phyloP scores from a whole-genome alignment of 352 stramenopile species.

The Globisporangium rhizosaccharum region DNA sequence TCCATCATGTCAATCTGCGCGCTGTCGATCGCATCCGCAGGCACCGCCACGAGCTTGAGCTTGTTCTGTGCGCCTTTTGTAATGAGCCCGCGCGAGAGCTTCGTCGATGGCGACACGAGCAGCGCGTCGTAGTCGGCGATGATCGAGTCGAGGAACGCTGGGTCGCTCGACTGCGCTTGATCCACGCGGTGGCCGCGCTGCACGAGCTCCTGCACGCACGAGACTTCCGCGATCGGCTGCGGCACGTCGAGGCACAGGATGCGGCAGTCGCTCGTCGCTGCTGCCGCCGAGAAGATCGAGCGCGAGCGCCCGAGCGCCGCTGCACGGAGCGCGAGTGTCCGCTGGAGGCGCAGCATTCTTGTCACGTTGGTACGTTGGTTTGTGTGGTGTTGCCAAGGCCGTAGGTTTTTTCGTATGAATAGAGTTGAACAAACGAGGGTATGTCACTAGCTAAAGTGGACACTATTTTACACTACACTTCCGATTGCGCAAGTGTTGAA shows the following conservation, averaged over 20 bases:
- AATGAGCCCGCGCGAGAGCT: conserved; percentile 39
- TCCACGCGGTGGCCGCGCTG: conserved; percentile 65
- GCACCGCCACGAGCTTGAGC: conserved; percentile 51
- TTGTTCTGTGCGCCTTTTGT: conserved; percentile 31
- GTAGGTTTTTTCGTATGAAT: too few relatives aligned
- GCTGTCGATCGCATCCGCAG: conserved; percentile 51
- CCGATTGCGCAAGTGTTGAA: too few relatives aligned
- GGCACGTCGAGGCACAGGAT: conserved; percentile 66
- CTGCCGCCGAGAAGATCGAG: conserved; percentile 8
- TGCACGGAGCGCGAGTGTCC: conserved; percentile 1
- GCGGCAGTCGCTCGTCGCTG: conserved; percentile 18
- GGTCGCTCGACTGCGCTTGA: conserved; percentile 28
- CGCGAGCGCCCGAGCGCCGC: neutral
- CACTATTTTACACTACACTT: too few relatives aligned
- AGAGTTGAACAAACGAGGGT: too few relatives aligned
- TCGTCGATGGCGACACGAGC: conserved; percentile 43
- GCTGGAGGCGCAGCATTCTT: conserved; percentile 7
- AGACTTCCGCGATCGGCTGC: conserved; percentile 34
- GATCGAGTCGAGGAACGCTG: conserved; percentile 18
- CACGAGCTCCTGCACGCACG: conserved; percentile 63
- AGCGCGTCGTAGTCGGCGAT: conserved; percentile 58
- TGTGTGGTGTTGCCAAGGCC: too few relatives aligned
- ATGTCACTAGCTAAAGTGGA: too few relatives aligned
- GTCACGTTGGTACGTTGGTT: too few relatives aligned
- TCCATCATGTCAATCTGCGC: conserved; percentile 67